These are phyloP conservation scores for Raphanus hybrid DNA, from an alignment of 441 rosid genomes.

Conservation along the genomic window DNA sequence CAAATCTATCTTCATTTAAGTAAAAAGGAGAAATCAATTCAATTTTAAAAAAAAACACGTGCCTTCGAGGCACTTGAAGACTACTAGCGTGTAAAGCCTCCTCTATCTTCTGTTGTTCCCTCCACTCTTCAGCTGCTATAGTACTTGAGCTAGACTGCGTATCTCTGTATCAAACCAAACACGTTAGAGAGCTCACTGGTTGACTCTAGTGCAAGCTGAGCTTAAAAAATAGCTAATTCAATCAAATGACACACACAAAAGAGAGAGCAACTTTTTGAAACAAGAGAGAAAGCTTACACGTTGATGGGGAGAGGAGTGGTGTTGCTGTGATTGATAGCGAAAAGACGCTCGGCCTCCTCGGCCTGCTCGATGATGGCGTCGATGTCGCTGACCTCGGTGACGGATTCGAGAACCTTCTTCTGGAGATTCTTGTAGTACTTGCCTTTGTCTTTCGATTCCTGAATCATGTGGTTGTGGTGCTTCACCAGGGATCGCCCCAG, in stretches of 20 bases:
- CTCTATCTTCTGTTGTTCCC: constrained; percentile 70
- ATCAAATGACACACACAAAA: constrained; percentile 9
- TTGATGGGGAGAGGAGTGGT: constrained; percentile 59
- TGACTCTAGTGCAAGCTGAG: not conserved
- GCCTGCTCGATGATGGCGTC: constrained; percentile 84
- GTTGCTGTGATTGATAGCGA: constrained; percentile 46
- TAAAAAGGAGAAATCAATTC: not conserved
- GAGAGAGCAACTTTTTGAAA: constrained; percentile 6
- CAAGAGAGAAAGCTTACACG: constrained; percentile 47
- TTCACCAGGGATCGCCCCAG: constrained; percentile 84
- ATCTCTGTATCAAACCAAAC: constrained; percentile 53
- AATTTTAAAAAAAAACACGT: constrained; percentile 10
- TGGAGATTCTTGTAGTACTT: constrained; percentile 61
- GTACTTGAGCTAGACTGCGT: constrained; percentile 49
- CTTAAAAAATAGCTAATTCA: not conserved
- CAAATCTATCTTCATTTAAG: not conserved
- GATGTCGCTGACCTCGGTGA: constrained; percentile 79
- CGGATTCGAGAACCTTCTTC: constrained; percentile 87
- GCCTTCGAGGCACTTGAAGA: constrained; percentile 88
- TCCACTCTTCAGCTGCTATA: constrained; percentile 69
- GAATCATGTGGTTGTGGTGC: constrained; percentile 91
- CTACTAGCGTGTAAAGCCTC: constrained; percentile 72
- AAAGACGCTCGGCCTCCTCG: constrained; percentile 68
- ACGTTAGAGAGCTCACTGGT: no score
- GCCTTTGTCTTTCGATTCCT: constrained; percentile 84